phyloP scores from a whole-genome alignment of 2,329 filamentous ascomycete genomes.

The Paraphaeosphaeria minitans region DNA sequence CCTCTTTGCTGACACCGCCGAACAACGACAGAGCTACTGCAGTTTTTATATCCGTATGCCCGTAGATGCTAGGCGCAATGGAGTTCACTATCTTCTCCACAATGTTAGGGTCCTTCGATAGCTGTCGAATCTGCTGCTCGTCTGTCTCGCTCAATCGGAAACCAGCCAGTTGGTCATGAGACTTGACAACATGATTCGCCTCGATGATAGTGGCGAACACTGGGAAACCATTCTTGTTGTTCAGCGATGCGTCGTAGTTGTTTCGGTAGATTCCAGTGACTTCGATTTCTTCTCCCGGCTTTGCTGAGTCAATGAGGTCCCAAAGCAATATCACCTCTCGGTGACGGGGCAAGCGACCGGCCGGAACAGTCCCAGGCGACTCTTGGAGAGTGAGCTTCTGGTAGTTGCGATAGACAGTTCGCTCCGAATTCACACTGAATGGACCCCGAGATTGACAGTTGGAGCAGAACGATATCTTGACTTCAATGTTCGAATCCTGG shows the following conservation, averaged over 20 bases:
- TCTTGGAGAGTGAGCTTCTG: conserved; percentile 97
- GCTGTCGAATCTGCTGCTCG: conserved; percentile 83
- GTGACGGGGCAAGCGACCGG: conserved; percentile 89
- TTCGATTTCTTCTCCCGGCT: conserved; percentile 97
- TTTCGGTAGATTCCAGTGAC: conserved; percentile 97
- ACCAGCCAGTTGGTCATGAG: conserved; percentile 94
- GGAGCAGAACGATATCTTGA: conserved; percentile 95
- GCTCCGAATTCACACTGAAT: conserved; percentile 94
- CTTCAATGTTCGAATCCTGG: conserved; percentile 94
- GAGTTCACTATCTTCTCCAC: conserved; percentile 91
- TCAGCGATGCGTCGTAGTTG: conserved; percentile 96
- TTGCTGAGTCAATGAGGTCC: conserved; percentile 95
- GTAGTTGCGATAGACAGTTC: conserved; percentile 98
- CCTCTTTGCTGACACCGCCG: conserved; percentile 88
- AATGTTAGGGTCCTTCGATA: conserved; percentile 89
- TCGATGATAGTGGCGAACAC: conserved; percentile 98
- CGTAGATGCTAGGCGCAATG: conserved; percentile 96
- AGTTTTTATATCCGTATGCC: conserved; percentile 95
- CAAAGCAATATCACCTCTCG: conserved; percentile 94
- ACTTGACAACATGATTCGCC: conserved; percentile 95
- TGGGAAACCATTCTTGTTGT: conserved; percentile 98
- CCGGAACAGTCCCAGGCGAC: conserved; percentile 94
- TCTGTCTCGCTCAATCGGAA: conserved; percentile 96
- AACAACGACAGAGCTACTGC: conserved; percentile 93
- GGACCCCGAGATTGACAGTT: conserved; percentile 94